Percentiles rank a stretch among this genome's conserved stretches.
phyloP scores from a whole-genome alignment of 2,329 filamentous ascomycete species.

The Chrysosporium queenslandicum region DNA sequence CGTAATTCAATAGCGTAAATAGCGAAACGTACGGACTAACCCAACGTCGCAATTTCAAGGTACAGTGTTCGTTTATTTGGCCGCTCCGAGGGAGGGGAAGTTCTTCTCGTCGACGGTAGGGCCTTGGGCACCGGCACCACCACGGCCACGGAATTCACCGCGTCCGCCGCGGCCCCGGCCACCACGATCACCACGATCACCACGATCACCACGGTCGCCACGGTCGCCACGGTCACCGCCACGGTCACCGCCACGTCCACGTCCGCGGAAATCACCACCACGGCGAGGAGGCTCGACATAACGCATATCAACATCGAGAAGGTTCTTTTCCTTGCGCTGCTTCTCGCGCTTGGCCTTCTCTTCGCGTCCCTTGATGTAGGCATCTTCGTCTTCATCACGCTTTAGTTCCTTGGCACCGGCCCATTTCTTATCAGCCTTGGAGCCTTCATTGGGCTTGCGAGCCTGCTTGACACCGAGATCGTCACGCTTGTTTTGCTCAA shows the following conservation, averaged over 20 bases:
- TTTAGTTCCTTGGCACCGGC: conserved; percentile 62
- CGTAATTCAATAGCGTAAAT: conserved; percentile 1
- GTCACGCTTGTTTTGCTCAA: conserved; percentile 64
- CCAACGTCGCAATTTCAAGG: conserved; percentile 5
- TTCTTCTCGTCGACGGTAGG: conserved; percentile 39
- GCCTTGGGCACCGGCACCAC: conserved; percentile 25
- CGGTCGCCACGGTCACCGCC: conserved; percentile 32
- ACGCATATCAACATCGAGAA: conserved; percentile 79
- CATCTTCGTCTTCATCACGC: conserved; percentile 51
- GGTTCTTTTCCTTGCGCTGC: conserved; percentile 83
- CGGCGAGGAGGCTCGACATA: conserved; percentile 59
- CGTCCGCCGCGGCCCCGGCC: conserved; percentile 28
- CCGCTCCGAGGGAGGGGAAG: conserved; percentile 35
- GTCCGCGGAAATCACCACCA: conserved; percentile 38
- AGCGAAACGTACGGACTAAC: conserved; percentile 5
- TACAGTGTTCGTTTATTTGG: conserved; percentile 25
- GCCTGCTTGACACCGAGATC: conserved; percentile 55
- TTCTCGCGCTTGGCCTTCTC: conserved; percentile 76
- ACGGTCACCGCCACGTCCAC: conserved; percentile 43
- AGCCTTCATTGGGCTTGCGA: conserved; percentile 87
- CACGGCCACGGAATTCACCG: conserved; percentile 35
- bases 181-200: conserved; percentile 30
- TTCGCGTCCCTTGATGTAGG: conserved; percentile 61
- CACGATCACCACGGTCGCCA: conserved; percentile 41
- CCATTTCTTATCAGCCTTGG: conserved; percentile 86